Base-by-base conservation (phyloP, 2,329 filamentous ascomycete species). In the Harringtonia aguacate region DNA sequence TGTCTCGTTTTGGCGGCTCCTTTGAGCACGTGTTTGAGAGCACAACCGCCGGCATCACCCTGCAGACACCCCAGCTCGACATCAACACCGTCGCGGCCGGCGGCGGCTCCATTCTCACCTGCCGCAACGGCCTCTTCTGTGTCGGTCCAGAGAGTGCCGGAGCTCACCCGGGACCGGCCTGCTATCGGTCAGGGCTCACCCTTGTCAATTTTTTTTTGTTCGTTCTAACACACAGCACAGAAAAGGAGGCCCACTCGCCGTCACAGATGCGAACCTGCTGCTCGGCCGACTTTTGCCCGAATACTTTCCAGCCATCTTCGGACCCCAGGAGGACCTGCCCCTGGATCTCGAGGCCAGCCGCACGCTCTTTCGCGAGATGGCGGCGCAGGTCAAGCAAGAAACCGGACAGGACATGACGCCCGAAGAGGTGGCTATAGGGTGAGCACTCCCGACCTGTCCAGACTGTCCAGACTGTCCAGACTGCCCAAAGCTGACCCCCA, bases 61-160 rank as follows among this genome's bases (percentile, higher is more conserved):
- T 95, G 20, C 88, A 94, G 55, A 89, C 84, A 1, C 88, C 88
- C 0, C 88, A 94, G 56, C 72, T 95, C 0, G 88, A 95, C 56
- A 95, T 95, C 65, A 95, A 94, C 61, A 95, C 88, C 0, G 88
- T 95, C 1, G 88, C 88, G 7, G 88, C 89, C 3, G 88, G 88
- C 37, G 89, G 89, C 50, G 86, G 86, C 10, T 89, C 84, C 1
- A 72, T 82, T 20, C 69, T 95, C 3, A 92, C 92, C 63, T 95
- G 86, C 73, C 79, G 77, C 49, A 94, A 94, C 50, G 88, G 88
- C 1, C 68, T 95, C 0, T 94, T 95, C 51, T 84, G 79, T 1
- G 80, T 84, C 12, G 80, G 80, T 0, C 80, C 80, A 1, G 79
- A 83, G 84, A 2, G 72, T 80, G 28, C 69, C 94, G 6, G 90